These are phyloP conservation scores for Exophiala phaeomuriformis DNA, from an alignment of 2,329 filamentous ascomycete genomes.

Conservation along the genomic window DNA sequence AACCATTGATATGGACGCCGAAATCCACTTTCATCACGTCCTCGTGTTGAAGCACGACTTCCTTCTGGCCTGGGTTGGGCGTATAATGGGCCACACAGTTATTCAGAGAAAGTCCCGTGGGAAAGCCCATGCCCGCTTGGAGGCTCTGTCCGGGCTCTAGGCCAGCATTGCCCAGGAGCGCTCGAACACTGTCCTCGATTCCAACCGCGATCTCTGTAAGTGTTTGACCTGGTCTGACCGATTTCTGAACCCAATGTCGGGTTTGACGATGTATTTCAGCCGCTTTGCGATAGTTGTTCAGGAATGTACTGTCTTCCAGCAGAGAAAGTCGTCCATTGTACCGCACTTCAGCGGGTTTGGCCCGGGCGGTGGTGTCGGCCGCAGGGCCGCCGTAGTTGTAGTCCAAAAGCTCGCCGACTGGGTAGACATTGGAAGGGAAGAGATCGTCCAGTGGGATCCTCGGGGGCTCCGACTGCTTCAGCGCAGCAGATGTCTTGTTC, in stretches of 20 bases:
- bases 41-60: constrained; percentile 60
- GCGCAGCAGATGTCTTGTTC: constrained; percentile 28
- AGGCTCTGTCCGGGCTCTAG: constrained; percentile 47
- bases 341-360: constrained; percentile 43
- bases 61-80: constrained; percentile 55
- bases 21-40: constrained; percentile 82
- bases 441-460: constrained; percentile 41
- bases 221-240: constrained; percentile 45
- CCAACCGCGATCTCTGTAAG: constrained; percentile 46
- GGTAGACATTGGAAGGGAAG: constrained; percentile 41
- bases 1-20: constrained; percentile 71
- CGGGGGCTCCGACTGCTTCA: constrained; percentile 42
- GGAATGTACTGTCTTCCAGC: constrained; percentile 42
- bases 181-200: constrained; percentile 50
- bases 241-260: constrained; percentile 44
- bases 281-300: constrained; percentile 50
- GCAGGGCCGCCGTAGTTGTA: constrained; percentile 28
- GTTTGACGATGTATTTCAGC: constrained; percentile 52
- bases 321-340: constrained; percentile 35
- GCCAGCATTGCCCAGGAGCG: constrained; percentile 45
- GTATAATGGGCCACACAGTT: constrained; percentile 51
- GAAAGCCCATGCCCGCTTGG: constrained; percentile 49
- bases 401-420: constrained; percentile 41
- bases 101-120: constrained; percentile 49
- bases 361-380: constrained; percentile 38